Conservation (phyloP, 306 rosid species). For the Quercus bicolor region DNA sequence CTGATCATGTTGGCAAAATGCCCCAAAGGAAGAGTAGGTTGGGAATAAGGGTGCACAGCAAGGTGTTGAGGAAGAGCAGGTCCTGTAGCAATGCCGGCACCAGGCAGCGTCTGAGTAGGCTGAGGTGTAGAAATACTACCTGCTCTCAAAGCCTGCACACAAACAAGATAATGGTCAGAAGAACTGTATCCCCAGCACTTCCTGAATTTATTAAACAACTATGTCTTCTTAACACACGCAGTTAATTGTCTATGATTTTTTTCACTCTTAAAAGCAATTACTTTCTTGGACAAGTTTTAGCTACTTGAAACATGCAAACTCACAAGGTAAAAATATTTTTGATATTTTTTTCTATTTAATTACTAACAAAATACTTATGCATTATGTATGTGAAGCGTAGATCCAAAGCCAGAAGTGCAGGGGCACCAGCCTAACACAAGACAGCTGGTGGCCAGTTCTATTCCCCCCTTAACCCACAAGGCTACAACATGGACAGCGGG, state of each 20-base stretch:
- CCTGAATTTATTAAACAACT: neutral
- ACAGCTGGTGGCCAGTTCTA: neutral
- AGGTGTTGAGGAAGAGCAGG: constrained; percentile 94
- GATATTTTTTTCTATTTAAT: neutral
- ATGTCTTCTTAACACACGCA: neutral
- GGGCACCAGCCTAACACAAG: neutral
- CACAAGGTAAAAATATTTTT: neutral
- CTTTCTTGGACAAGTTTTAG: neutral
- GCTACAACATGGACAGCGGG: too few species aligned
- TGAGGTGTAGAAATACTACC: constrained; percentile 64
- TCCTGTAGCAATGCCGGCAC: constrained; percentile 76
- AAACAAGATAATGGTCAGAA: constrained; percentile 13
- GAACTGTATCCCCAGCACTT: constrained; percentile 6
- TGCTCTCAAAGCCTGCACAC: constrained; percentile 69
- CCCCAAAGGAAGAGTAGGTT: constrained; percentile 86
- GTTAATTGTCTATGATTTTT: neutral
- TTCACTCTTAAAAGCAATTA: neutral
- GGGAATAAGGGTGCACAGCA: constrained; percentile 93
- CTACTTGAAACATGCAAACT: neutral
- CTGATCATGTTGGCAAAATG: constrained; percentile 91
- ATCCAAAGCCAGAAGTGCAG: neutral
- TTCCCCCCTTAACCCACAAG: neutral
- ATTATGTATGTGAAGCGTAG: neutral
- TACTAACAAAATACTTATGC: neutral
- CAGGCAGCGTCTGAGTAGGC: constrained; percentile 58